These are phyloP conservation scores for Melanopsichium pennsylvanicum DNA, from an alignment of 1,284 basidiomycete genomes.

Conservation along the genomic window DNA sequence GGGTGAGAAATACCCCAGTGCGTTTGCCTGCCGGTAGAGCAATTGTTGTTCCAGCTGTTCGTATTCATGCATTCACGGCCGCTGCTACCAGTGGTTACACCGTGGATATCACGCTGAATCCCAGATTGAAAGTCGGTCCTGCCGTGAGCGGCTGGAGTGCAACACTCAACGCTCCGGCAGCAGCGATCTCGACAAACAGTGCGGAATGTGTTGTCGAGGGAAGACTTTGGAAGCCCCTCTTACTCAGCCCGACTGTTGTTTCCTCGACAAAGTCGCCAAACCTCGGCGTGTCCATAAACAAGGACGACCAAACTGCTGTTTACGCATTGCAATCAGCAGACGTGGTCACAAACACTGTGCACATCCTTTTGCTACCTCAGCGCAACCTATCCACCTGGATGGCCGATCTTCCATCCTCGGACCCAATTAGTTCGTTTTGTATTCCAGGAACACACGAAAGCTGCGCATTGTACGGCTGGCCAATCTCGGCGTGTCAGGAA, in stretches of 20 bases:
- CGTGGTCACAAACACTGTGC: conserved; percentile 12
- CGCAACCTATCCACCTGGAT: conserved; percentile 27
- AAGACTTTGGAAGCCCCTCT: conserved; percentile 18
- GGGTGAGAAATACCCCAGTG: conserved; percentile 22
- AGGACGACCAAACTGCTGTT: neutral
- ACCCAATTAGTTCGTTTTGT: conserved; percentile 32
- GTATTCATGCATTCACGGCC: conserved; percentile 24
- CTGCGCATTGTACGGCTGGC: conserved; percentile 52
- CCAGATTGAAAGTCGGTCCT: too few species aligned
- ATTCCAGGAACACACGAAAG: conserved; percentile 57
- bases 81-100: conserved; percentile 24
- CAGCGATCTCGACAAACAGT: neutral
- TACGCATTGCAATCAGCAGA: conserved; percentile 13
- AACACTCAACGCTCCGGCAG: conserved; percentile 6
- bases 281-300: neutral
- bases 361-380: conserved; percentile 37
- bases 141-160: too few species aligned
- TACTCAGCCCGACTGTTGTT: neutral
- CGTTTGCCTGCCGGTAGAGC: neutral
- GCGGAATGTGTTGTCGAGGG: neutral
- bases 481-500: conserved; percentile 49
- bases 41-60: conserved; percentile 9
- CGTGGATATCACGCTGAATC: conserved; percentile 14
- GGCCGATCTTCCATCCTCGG: conserved; percentile 22
- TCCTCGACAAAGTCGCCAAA: neutral